phyloP scores from a whole-genome alignment of 2,329 filamentous ascomycete species.

The Pseudogymnoascus sp. region DNA sequence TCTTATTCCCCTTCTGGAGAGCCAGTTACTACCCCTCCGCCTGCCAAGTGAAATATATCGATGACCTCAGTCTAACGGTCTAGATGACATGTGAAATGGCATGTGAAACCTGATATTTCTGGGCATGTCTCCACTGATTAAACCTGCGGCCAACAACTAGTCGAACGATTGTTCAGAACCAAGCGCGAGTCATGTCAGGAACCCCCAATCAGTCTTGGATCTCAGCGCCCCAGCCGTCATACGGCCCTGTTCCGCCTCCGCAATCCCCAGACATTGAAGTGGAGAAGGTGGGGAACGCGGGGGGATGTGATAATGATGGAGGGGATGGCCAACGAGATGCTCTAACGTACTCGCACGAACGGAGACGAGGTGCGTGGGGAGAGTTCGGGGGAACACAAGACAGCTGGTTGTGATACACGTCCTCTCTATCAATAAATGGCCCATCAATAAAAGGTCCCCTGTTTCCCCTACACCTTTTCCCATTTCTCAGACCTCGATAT shows the following conservation, averaged over 20 bases:
- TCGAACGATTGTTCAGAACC: not conserved
- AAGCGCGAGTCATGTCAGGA: not conserved
- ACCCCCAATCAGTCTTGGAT: not conserved
- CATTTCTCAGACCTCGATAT: not conserved
- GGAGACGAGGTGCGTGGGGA: not conserved
- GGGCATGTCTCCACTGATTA: not conserved
- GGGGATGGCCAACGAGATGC: not conserved
- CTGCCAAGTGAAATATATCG: not conserved
- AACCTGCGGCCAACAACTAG: not conserved
- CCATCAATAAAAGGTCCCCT: not conserved
- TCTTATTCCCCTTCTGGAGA: not conserved
- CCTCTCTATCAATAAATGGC: not conserved
- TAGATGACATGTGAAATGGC: not conserved
- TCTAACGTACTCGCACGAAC: not conserved
- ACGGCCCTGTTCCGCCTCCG: not conserved
- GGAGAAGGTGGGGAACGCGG: not conserved
- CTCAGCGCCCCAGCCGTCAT: not conserved
- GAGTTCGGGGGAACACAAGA: not conserved
- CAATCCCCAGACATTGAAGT: constrained; percentile 5
- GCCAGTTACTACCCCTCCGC: not conserved
- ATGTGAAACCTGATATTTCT: constrained; percentile 1
- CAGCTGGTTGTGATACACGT: not conserved
- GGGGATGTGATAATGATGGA: not conserved
- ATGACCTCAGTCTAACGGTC: not conserved
- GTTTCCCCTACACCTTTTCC: not conserved